These are phyloP conservation scores for Excoecaria cochinchinensis DNA, from an alignment of 345 rosid species.

Conservation along the genomic window DNA sequence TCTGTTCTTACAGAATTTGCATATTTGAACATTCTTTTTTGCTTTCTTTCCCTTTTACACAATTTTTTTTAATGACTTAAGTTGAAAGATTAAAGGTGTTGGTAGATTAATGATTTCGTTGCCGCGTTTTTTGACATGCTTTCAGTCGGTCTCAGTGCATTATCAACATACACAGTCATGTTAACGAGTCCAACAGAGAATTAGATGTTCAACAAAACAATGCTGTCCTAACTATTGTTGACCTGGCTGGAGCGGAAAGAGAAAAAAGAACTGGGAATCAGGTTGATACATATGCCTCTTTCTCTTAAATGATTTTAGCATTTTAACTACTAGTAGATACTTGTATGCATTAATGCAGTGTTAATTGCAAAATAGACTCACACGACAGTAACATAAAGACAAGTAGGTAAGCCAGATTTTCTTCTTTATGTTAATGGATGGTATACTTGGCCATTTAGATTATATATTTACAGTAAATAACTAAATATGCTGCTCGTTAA, in stretches of 20 bases:
- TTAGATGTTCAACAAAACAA: constrained; percentile 34
- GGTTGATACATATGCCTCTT: constrained; percentile 35
- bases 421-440: neutral
- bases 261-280: constrained; percentile 91
- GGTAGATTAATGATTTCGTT: neutral
- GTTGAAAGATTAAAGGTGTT: neutral
- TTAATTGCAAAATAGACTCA: neutral
- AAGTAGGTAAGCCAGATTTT: neutral
- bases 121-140: constrained; percentile 3
- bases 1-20: neutral
- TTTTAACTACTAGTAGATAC: neutral
- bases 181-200: constrained; percentile 26
- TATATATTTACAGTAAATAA: neutral
- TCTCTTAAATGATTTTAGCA: neutral
- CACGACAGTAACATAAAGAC: neutral
- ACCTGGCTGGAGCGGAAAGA: constrained; percentile 97
- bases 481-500: neutral
- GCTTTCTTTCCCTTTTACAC: neutral
- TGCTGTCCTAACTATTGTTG: constrained; percentile 71
- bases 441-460: neutral
- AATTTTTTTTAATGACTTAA: neutral
- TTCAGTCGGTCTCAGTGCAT: constrained; percentile 95
- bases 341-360: neutral
- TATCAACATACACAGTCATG: constrained; percentile 56
- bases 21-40: neutral